Conservation (phyloP, 257 asterid genomes). For the Mentha longifolia region DNA sequence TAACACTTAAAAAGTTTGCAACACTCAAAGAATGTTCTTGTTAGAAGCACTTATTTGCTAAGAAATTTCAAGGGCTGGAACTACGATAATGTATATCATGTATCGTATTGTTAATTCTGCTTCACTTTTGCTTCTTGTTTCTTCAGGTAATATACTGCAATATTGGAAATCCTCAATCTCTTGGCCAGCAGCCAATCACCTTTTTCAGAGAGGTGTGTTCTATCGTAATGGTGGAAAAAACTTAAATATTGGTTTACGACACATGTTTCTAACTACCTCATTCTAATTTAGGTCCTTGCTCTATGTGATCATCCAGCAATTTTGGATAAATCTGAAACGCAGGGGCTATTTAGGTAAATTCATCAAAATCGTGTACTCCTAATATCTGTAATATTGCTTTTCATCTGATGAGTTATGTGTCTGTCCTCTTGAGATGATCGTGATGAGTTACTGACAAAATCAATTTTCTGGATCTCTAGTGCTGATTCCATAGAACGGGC, state of each 20-base stretch:
- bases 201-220: conserved; percentile 89
- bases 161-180: conserved; percentile 94
- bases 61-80: neutral
- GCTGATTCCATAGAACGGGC: conserved; percentile 95
- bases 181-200: conserved; percentile 94
- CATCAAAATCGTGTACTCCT: neutral
- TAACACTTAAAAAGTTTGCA: neutral
- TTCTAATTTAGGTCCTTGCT: conserved; percentile 79
- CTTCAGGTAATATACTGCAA: conserved; percentile 87
- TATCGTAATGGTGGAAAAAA: neutral
- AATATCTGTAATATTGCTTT: neutral
- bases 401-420: neutral
- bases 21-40: neutral
- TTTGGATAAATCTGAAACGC: conserved; percentile 88
- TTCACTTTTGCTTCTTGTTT: conserved; percentile 16
- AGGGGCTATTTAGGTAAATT: conserved; percentile 79
- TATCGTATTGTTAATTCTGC: neutral
- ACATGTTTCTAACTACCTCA: conserved; percentile 25
- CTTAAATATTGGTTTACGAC: neutral
- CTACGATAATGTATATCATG: neutral
- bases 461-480: conserved; percentile 43
- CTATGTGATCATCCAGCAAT: conserved; percentile 90
- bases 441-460: neutral
- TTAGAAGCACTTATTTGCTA: neutral
- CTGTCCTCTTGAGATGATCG: neutral